phyloP scores from a whole-genome alignment of 495 filamentous ascomycete genomes.

The Xylaria intraflava region DNA sequence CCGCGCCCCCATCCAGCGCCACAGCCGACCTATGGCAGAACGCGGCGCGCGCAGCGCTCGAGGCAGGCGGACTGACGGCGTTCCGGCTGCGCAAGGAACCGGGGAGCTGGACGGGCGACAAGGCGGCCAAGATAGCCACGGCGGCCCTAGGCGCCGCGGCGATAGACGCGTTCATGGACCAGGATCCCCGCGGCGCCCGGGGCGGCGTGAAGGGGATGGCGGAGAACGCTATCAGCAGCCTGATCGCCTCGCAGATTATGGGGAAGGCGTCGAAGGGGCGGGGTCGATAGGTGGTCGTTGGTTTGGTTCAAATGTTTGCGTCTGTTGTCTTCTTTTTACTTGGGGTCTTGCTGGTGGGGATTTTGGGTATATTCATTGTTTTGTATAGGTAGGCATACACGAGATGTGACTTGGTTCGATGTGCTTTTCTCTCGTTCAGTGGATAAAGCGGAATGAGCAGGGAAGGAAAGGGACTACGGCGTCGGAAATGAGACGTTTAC shows the following conservation, averaged over 20 bases:
- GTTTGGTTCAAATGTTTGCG: no score
- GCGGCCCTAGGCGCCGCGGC: slow-evolving; percentile 38
- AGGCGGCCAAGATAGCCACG: slow-evolving; percentile 34
- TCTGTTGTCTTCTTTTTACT: background rate
- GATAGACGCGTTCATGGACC: slow-evolving; percentile 29
- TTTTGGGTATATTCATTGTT: no score
- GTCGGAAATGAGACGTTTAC: no score
- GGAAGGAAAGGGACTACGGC: no score
- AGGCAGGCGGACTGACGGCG: slow-evolving; percentile 35
- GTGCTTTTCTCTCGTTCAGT: no score
- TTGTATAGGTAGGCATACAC: no score
- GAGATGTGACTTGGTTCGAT: no score
- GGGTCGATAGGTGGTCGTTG: background rate
- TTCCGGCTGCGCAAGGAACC: slow-evolving; percentile 32
- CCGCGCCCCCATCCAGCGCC: slow-evolving; percentile 3
- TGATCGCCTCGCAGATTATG: slow-evolving; percentile 24
- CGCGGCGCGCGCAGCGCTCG: slow-evolving; percentile 33
- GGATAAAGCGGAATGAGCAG: no score
- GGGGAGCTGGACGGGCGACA: slow-evolving; percentile 34
- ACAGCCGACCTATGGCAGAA: slow-evolving; percentile 22
- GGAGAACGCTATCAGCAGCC: slow-evolving; percentile 23
- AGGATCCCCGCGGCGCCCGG: slow-evolving; percentile 19
- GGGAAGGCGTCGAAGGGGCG: slow-evolving; percentile 8
- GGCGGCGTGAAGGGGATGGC: slow-evolving; percentile 22
- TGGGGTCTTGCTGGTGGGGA: no score